These are phyloP conservation scores for Prunus padus DNA, from an alignment of 306 rosid species.

Conservation along the genomic window DNA sequence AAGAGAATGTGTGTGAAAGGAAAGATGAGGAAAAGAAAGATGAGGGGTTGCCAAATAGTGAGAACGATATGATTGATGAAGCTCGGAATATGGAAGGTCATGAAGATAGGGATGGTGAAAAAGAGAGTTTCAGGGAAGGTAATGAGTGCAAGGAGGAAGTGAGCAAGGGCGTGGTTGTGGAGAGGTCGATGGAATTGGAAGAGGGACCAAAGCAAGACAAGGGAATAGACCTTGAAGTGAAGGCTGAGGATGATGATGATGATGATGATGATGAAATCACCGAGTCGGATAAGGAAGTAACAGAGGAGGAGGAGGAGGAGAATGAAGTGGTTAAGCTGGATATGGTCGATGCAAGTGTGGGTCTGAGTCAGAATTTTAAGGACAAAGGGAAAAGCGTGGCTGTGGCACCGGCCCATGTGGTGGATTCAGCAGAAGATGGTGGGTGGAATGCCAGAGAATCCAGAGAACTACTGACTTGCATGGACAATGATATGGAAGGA, in stretches of 20 bases:
- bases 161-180: constrained; percentile 10
- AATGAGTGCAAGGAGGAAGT: constrained; percentile 31
- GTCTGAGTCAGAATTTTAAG: constrained; percentile 47
- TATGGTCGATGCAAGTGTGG: constrained; percentile 27
- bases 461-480: constrained; percentile 40
- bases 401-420: constrained; percentile 38
- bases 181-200: constrained; percentile 31
- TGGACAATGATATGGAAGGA: constrained; percentile 68
- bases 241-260: constrained; percentile 36
- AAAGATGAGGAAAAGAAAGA: constrained; percentile 34
- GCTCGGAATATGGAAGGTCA: constrained; percentile 4
- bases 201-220: constrained; percentile 38
- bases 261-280: constrained; percentile 35
- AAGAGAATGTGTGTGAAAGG: constrained; percentile 22
- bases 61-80: constrained; percentile 17
- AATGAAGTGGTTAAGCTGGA: constrained; percentile 40
- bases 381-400: constrained; percentile 86
- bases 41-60: constrained; percentile 33
- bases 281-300: constrained; percentile 38
- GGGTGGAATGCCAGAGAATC: constrained; percentile 55
- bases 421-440: constrained; percentile 48
- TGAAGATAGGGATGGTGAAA: constrained; percentile 27
- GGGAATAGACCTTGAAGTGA: constrained; percentile 43
- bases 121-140: constrained; percentile 30
- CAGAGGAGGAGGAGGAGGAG: constrained; percentile 30